Percentiles rank a stretch among this genome's conserved stretches.
Conservation (phyloP, 148 eudicot genomes). For the Vaccinium darrowii region DNA sequence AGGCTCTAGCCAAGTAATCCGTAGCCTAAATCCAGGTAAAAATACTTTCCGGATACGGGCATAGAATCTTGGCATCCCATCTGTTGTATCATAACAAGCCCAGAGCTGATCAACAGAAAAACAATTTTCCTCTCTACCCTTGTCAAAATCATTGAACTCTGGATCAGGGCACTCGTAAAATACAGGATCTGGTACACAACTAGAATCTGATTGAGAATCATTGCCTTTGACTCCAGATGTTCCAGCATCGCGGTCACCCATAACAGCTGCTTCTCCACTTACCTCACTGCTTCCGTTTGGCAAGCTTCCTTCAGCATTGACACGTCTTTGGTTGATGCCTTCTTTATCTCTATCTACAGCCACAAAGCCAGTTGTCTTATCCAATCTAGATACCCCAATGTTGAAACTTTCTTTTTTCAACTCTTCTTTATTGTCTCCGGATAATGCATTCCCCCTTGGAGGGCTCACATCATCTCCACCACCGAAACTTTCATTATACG, state of each 20-base stretch:
- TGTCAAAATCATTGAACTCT: constrained; percentile 47
- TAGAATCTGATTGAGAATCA: constrained; percentile 17
- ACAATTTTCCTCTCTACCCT: constrained; percentile 25
- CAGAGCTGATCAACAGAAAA: constrained; percentile 39
- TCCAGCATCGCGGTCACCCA: background rate
- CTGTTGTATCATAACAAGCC: constrained; percentile 43
- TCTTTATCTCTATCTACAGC: constrained; percentile 12
- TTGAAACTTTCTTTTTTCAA: constrained; percentile 7
- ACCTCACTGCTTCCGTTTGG: background rate
- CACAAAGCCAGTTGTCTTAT: constrained; percentile 9
- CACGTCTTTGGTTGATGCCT: constrained; percentile 2
- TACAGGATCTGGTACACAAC: constrained; percentile 12
- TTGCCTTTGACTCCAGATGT: constrained; percentile 12
- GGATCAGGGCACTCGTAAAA: constrained; percentile 32
- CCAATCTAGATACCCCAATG: constrained; percentile 3
- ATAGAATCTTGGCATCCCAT: constrained; percentile 58
- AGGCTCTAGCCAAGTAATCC: constrained; percentile 44
- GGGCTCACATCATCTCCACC: constrained; percentile 16
- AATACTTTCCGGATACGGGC: constrained; percentile 33
- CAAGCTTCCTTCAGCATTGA: background rate
- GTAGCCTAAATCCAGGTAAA: constrained; percentile 28
- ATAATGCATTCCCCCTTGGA: constrained; percentile 6
- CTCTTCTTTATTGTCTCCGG: constrained; percentile 1
- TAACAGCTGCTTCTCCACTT: constrained; percentile 1
- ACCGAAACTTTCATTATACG: constrained; percentile 29